These are phyloP conservation scores for Tetrahymena elliotti DNA, from an alignment of 73 alveolate genomes.

Conservation along the genomic window DNA sequence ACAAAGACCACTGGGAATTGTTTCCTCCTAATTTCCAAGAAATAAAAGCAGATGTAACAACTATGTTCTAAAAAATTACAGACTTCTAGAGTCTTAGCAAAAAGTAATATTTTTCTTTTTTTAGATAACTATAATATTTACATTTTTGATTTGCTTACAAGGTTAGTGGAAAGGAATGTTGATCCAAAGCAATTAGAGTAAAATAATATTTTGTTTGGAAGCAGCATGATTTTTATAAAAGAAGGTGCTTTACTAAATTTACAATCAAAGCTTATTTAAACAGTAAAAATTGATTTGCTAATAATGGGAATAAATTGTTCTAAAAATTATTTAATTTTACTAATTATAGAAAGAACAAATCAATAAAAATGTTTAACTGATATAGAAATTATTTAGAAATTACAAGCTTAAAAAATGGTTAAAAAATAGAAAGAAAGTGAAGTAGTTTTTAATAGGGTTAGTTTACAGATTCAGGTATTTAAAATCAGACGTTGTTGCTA, in stretches of 20 bases:
- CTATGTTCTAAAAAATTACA: constrained; percentile 30
- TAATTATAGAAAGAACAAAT: not conserved
- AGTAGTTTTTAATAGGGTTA: not conserved
- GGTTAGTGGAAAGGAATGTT: not conserved
- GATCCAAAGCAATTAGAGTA: not conserved
- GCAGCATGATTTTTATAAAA: not conserved
- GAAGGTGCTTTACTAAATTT: not conserved
- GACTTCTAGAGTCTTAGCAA: constrained; percentile 22
- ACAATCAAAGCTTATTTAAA: not conserved
- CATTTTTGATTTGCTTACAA: not conserved
- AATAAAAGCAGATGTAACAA: constrained; percentile 17
- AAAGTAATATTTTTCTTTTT: not conserved
- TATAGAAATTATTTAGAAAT: not conserved
- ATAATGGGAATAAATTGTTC: not conserved
- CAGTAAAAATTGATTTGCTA: not conserved
- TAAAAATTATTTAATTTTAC: not conserved
- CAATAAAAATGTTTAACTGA: not conserved
- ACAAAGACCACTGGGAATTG: constrained; percentile 70
- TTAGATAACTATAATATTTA: not conserved
- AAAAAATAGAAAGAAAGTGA: not conserved
- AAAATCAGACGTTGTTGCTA: not conserved
- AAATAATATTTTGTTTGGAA: not conserved
- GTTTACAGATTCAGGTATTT: not conserved
- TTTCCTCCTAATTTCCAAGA: not conserved
- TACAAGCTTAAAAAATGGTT: not conserved